Percentiles rank a stretch among this genome's conserved stretches.
phyloP scores from a whole-genome alignment of 306 rosid genomes.

The Amphicarpaea edgeworthii region DNA sequence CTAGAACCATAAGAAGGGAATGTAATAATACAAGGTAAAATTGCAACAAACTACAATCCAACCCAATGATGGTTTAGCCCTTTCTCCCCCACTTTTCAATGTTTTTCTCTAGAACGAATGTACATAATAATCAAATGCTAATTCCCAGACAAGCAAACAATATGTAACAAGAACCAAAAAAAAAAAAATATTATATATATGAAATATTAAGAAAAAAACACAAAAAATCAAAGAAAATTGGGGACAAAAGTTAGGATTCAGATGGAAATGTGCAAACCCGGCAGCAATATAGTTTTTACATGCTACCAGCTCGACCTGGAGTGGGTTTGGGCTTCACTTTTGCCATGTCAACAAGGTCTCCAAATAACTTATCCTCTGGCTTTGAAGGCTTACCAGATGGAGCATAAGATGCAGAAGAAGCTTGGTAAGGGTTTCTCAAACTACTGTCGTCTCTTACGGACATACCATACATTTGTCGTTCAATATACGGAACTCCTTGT shows the following conservation, averaged over 20 bases:
- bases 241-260: constrained; percentile 47
- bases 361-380: constrained; percentile 94
- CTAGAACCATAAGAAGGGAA: no score
- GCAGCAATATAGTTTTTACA: constrained; percentile 51
- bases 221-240: neutral
- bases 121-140: constrained; percentile 67
- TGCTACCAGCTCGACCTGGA: constrained; percentile 70
- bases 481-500: constrained; percentile 69
- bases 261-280: constrained; percentile 46
- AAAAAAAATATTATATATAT: constrained; percentile 21
- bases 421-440: constrained; percentile 68
- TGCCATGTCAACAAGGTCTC: constrained; percentile 93
- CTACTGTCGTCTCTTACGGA: constrained; percentile 69
- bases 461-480: constrained; percentile 84
- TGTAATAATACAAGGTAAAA: neutral
- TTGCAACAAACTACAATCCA: constrained; percentile 22
- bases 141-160: constrained; percentile 62
- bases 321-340: constrained; percentile 82
- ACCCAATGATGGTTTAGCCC: constrained; percentile 46
- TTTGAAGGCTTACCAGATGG: constrained; percentile 78
- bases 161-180: constrained; percentile 37
- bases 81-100: constrained; percentile 32
- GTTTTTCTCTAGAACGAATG: constrained; percentile 68
- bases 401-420: constrained; percentile 62
- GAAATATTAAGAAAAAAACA: constrained; percentile 33